Evolutionary conservation across 352 stramenopile genomes (phyloP), one percentile per base, ranked within the genome.

Genomic region (Pythium dissimile): DNA sequence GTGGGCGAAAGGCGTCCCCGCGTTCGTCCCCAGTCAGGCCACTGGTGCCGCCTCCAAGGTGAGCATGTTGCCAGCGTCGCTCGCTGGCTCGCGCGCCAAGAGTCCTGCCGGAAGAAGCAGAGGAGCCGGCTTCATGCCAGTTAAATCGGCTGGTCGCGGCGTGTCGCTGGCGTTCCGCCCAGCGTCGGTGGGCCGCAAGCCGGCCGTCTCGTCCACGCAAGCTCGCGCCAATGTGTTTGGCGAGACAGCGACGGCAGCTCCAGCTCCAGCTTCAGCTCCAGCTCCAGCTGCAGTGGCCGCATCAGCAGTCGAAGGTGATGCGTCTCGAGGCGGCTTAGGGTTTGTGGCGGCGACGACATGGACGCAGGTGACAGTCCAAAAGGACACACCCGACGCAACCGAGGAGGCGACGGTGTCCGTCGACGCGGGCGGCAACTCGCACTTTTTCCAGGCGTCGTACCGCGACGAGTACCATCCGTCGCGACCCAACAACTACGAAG

Each of bases 311-410:
- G 24, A 41, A 8, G 18, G 15, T 8, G 88, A 77, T n/a, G 73
- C 69, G 47, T 72, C 75, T 51, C 95, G 86, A 56, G 80, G 79
- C 1, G 80, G 73, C 65, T 97, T 89, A 15, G 97, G 57, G 26
- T 92, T 97, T 24, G 86, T 92, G 35, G 97, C 78, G 64, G 97
- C 97, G 20, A 97, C 80, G 51, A 96, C 86, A 38, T 97, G 86
- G 23, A 97, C 84, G 3, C 83, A 64, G 1, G 75, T 55, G 68
- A 97, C 88, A 1, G 66, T 53, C n/a, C 75, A 71, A 18, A 64
- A 64, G 28, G 42, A 54, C 7, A 47, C 41, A 12, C 16, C 44
- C 0, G 49, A 61, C n/a, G 27, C 21, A 18, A 6, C 43, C 4
- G 20, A 62, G 59, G 58, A 78, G 70, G 30, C 42, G 23, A 52